Evolutionary conservation across 2,329 filamentous ascomycete species (phyloP).

Genomic region (Monilinia vaccinii-corymbosi): DNA sequence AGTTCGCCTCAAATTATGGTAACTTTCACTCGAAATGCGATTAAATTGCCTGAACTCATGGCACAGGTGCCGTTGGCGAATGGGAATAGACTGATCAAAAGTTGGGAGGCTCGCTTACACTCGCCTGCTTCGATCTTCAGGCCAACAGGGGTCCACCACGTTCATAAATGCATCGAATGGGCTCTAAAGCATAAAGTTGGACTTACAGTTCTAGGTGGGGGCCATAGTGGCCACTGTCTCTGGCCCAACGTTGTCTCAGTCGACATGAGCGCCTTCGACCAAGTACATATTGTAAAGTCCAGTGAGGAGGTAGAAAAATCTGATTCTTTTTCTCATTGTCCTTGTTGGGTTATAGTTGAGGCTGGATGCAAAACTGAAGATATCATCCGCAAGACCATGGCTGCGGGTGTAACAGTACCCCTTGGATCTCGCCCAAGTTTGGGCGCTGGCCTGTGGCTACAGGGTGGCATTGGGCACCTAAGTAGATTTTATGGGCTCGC

Average conservation of each 20-base stretch:
- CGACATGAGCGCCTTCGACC: constrained; percentile 49
- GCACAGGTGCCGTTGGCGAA: constrained; percentile 30
- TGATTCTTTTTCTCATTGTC: constrained; percentile 16
- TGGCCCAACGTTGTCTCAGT: constrained; percentile 43
- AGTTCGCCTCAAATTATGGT: constrained; percentile 41
- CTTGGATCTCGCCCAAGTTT: constrained; percentile 54
- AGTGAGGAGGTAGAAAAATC: constrained; percentile 9
- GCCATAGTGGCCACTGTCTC: constrained; percentile 52
- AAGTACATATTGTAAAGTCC: constrained; percentile 36
- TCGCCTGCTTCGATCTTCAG: constrained; percentile 36
- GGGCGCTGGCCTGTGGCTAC: constrained; percentile 53
- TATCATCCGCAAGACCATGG: constrained; percentile 37
- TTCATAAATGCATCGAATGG: constrained; percentile 50
- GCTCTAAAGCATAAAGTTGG: constrained; percentile 37
- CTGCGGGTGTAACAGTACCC: constrained; percentile 43
- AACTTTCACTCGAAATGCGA: constrained; percentile 40
- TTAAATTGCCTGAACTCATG: constrained; percentile 35
- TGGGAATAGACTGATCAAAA: constrained; percentile 37
- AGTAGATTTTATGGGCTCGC: constrained; percentile 40
- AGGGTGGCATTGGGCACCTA: constrained; percentile 49
- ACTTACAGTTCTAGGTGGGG: constrained; percentile 46
- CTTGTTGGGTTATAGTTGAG: constrained; percentile 39
- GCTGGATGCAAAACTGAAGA: constrained; percentile 48
- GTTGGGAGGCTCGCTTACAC: constrained; percentile 38
- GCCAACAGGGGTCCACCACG: constrained; percentile 38